Conservation (phyloP, 2,329 filamentous ascomycete species). For the Penicillium rolfsii region DNA sequence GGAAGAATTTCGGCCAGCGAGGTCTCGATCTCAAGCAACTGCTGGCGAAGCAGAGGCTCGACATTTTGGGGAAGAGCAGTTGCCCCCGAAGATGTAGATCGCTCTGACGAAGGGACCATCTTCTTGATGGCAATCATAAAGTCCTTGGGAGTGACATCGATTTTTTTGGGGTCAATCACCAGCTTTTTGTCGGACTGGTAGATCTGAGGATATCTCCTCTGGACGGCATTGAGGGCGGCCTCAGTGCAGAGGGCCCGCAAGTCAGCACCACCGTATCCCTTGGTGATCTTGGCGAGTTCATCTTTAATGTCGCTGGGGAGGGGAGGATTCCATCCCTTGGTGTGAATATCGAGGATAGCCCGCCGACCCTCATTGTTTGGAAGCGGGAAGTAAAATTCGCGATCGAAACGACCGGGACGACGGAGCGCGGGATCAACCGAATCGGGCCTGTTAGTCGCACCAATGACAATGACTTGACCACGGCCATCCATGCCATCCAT, state of each 20-base stretch:
- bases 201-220: constrained; percentile 94
- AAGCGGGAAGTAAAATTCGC: constrained; percentile 97
- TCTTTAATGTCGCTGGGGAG: constrained; percentile 78
- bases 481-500: constrained; percentile 99
- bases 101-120: constrained; percentile 91
- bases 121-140: constrained; percentile 98
- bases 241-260: constrained; percentile 92
- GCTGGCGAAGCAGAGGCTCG: constrained; percentile 76
- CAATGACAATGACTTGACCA: constrained; percentile 97
- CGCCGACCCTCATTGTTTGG: constrained; percentile 79
- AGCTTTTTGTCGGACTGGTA: constrained; percentile 90
- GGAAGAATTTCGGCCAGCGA: constrained; percentile 78
- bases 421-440: constrained; percentile 96
- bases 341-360: constrained; percentile 92
- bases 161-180: constrained; percentile 80
- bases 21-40: constrained; percentile 69
- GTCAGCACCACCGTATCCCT: constrained; percentile 96
- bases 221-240: constrained; percentile 91
- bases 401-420: constrained; percentile 89
- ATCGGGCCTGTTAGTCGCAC: constrained; percentile 95
- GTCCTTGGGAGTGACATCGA: constrained; percentile 86
- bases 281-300: constrained; percentile 80
- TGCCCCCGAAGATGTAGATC: constrained; percentile 82
- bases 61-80: constrained; percentile 77
- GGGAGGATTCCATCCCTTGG: constrained; percentile 82